Evolutionary conservation across 805 yeast genomes (phyloP).

Genomic region (Kazachstania martiniae): DNA sequence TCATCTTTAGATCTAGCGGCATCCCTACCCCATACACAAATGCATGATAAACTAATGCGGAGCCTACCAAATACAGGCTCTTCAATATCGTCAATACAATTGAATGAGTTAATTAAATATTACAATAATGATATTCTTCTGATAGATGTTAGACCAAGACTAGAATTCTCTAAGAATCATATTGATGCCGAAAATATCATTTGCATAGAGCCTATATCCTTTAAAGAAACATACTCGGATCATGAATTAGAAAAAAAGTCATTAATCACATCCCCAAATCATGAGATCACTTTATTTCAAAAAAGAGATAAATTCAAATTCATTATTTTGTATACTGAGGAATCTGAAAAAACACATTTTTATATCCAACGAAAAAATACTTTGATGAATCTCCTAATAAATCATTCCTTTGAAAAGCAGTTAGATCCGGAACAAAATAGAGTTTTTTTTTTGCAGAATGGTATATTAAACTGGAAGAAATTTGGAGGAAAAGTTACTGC

Average conservation of each 20-base stretch:
- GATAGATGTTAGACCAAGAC: slow-evolving; percentile 59
- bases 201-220: slow-evolving; percentile 65
- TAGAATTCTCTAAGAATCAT: slow-evolving; percentile 52
- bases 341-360: slow-evolving; percentile 10
- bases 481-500: slow-evolving; percentile 7
- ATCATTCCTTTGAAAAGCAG: slow-evolving; percentile 23
- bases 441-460: slow-evolving; percentile 16
- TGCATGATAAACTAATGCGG: not conserved
- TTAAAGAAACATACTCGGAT: slow-evolving; percentile 42
- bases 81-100: slow-evolving; percentile 5
- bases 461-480: slow-evolving; percentile 18
- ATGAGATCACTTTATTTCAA: slow-evolving; percentile 44
- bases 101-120: slow-evolving; percentile 9
- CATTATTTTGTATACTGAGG: slow-evolving; percentile 43
- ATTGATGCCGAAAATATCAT: slow-evolving; percentile 47
- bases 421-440: slow-evolving; percentile 7
- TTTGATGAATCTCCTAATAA: slow-evolving; percentile 16
- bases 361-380: slow-evolving; percentile 14
- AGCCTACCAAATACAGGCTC: slow-evolving; percentile 7
- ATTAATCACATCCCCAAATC: slow-evolving; percentile 42
- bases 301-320: slow-evolving; percentile 46
- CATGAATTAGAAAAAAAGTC: slow-evolving; percentile 57
- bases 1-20: not conserved
- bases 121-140: slow-evolving; percentile 33
- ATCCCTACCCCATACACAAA: no score